Evolutionary conservation across 2,329 filamentous ascomycete species (phyloP).

Genomic region (Cercospora beticola): DNA sequence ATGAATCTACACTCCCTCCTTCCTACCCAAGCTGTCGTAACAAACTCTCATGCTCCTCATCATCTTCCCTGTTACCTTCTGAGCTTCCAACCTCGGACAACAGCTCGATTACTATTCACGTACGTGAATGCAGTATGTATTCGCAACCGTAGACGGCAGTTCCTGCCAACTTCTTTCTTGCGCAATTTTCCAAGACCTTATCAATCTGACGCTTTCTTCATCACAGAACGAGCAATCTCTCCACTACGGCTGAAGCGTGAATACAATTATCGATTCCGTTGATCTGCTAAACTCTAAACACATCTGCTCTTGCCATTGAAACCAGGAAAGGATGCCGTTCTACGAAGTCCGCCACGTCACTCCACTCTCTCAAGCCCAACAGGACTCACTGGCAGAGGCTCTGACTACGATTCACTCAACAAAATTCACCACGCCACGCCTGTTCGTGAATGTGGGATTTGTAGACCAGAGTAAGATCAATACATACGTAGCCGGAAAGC

Average conservation of each 20-base stretch:
- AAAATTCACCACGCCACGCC: background rate
- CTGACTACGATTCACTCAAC: background rate
- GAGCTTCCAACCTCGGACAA: background rate
- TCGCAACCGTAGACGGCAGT: too few species aligned
- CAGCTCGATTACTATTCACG: background rate
- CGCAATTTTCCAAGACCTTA: too few species aligned
- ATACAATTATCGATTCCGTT: too few species aligned
- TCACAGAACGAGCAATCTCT: too few species aligned
- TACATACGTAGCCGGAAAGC: background rate
- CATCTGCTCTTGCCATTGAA: too few species aligned
- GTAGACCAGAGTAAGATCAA: background rate
- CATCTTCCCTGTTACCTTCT: background rate
- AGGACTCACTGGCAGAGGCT: background rate
- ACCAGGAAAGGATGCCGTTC: background rate
- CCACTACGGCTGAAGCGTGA: too few species aligned
- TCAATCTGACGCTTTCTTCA: too few species aligned
- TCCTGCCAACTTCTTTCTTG: too few species aligned
- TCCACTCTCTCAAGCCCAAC: background rate
- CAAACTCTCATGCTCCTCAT: background rate
- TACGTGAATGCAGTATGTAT: background rate
- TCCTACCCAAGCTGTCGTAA: background rate
- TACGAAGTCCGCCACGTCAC: background rate
- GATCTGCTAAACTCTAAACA: too few species aligned
- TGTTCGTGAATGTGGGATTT: background rate
- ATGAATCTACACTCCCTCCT: background rate